A percentile compares a stretch with the other conserved stretches of the same genome.
These are phyloP conservation scores for Clarireedia monteithiana DNA, from an alignment of 2,329 filamentous ascomycete genomes.

Conservation along the genomic window DNA sequence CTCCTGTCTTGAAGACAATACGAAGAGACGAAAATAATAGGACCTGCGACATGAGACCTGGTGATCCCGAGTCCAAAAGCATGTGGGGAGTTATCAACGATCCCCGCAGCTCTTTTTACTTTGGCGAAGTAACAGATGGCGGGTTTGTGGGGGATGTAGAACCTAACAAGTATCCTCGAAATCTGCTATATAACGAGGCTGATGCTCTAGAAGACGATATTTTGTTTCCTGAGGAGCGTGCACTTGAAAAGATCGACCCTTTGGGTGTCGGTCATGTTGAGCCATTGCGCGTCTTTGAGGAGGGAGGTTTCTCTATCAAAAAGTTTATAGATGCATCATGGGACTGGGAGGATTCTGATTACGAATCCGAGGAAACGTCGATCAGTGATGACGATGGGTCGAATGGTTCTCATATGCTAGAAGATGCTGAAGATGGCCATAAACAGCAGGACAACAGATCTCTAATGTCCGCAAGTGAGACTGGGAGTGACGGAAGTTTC, in stretches of 20 bases:
- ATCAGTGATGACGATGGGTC: background rate
- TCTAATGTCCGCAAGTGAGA: background rate
- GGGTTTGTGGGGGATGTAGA: background rate
- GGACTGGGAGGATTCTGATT: conserved; percentile 10
- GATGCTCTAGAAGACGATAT: conserved; percentile 35
- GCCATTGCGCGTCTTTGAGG: conserved; percentile 9
- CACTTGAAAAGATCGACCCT: background rate
- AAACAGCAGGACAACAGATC: background rate
- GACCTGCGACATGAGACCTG: background rate
- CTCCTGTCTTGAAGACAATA: conserved; percentile 32
- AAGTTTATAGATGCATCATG: conserved; percentile 11
- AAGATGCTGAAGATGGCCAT: background rate
- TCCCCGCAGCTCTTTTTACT: background rate
- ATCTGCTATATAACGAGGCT: conserved; percentile 32
- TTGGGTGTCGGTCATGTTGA: conserved; percentile 9
- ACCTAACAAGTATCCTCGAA: conserved; percentile 8
- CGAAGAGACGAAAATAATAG: conserved; percentile 27
- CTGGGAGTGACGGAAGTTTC: background rate
- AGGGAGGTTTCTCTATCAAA: conserved; percentile 11
- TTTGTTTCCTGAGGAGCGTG: conserved; percentile 33
- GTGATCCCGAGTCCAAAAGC: background rate
- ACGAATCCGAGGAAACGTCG: background rate
- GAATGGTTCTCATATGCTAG: background rate
- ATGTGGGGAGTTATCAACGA: conserved; percentile 3
- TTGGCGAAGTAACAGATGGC: background rate